Evolutionary conservation across 352 stramenopile genomes (phyloP), one percentile per base, ranked within the genome.

Genomic region (Pythium chondricola): DNA sequence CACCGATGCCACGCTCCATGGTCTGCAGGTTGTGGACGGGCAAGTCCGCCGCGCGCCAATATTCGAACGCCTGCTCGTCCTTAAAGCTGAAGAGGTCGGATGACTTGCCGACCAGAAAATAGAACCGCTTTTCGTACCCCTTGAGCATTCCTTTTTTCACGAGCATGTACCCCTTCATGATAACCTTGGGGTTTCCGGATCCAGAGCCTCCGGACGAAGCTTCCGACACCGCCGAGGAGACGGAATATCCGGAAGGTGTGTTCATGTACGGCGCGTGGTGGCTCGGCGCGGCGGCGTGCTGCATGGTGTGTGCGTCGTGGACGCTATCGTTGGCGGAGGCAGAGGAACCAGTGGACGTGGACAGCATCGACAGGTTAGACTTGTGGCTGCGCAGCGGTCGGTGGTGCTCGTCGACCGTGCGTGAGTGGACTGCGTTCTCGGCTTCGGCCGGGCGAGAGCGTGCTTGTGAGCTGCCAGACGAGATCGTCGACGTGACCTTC

Each of bases 81-180:
- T 75, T 78, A 60, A 71, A 86, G 20, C 53, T 62, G 53, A 70
- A 89, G 10, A 89, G 48, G 24, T 85, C 69, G 1, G 74, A 33
- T 22, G 30, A 61, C 14, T 45, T 27, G 2, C 49, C 48, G 30
- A 55, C 55, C 6, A 87, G 42, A 41, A 89, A 89, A 48, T 83
- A 89, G 48, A 68, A 89, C 46, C 71, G 67, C 52, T 82, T 83
- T 50, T 86, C 74, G 37, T 69, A 53, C 26, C 66, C 61, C 40
- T 86, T 83, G 44, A 88, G 69, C 48, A 85, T 48, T 0, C 65
- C 70, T 39, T 69, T 69, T 41, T 78, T 71, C 44, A 65, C 53
- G 25, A 66, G 38, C 41, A 88, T 43, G 33, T 72, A 75, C 13
- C 73, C 78, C 18, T 71, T 71, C 39, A 50, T 36, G 52, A 53